Base-by-base conservation (phyloP, 179 eudicot genomes). In the Spergularia azorica region DNA sequence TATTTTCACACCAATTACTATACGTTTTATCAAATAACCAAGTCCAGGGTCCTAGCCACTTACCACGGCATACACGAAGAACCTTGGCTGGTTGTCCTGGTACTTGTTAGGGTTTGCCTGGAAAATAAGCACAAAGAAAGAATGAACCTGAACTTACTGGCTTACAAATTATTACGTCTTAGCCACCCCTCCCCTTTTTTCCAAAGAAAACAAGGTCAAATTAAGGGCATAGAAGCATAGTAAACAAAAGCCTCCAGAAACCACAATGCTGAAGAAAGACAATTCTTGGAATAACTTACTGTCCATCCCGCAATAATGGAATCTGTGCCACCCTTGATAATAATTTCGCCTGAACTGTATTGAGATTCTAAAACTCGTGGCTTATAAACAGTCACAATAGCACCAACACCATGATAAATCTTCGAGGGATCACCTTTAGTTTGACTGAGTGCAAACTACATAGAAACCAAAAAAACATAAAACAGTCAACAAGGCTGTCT, bases 261-360 rank as follows among this genome's bases (percentile, higher is more conserved):
- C 12, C 11, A 50, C 32, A 41, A 20, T 11, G 8, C 3, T 14
- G 32, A 2, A 38, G 3, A 51, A 11, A 57, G 36, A 36, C 9
- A 20, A 1, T 14, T 43, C 20, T 48, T 17, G 0, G 55, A 55
- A 0, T 17, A 2, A 75, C 79, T 76, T 36, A 80, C 76, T 9
- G 76, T 80, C 83, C 83, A 80, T 39, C 83, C 83, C 64, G 63
- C 79, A 55, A 56, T n/a, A 26, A 76, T 63, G 46, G 43, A 3
- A 76, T 76, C 83, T 41, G 73, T 56, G 38, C 72, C 72, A 36
- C 79, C 69, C 43, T 56, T 63, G 71, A 80, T 17, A 5, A 80
- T 71, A 26, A 76, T 63, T 80, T 80, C 83, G 2, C 20, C 83
- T 14, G 83, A 80, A 66, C 76, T 75, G 54, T 80, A 70, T 55